Conservation (phyloP, 192 early-diverging fungal species). For the Coemansia pectinata region DNA sequence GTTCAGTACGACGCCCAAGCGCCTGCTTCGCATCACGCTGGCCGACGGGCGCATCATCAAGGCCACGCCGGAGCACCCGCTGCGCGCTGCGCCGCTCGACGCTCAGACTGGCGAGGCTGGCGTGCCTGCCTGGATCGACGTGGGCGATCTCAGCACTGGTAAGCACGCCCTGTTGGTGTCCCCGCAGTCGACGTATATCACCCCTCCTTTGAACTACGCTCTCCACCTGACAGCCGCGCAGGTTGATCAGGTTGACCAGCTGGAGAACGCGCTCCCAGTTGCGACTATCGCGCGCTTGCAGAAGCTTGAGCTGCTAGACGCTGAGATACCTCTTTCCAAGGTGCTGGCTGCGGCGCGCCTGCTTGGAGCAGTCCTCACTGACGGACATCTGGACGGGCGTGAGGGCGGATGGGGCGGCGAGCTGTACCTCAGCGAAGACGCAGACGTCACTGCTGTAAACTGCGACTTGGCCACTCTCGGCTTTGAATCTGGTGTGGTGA, state of each 20-base stretch:
- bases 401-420: not conserved
- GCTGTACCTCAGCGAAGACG: conserved; percentile 18
- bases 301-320: conserved; percentile 13
- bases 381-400: not conserved
- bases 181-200: conserved; percentile 17
- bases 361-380: conserved; percentile 10
- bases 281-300: conserved; percentile 8
- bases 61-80: conserved; percentile 31
- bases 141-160: conserved; percentile 17
- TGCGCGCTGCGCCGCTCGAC: conserved; percentile 26
- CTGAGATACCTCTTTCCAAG: conserved; percentile 21
- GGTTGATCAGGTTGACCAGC: not conserved
- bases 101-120: conserved; percentile 11
- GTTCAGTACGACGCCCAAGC: conserved; percentile 25
- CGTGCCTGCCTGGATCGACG: conserved; percentile 19
- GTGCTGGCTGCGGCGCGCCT: conserved; percentile 20
- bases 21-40: conserved; percentile 29
- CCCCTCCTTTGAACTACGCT: conserved; percentile 9
- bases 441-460: conserved; percentile 21
- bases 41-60: conserved; percentile 28
- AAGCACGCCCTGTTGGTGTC: conserved; percentile 25
- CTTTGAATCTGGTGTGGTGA: not conserved
- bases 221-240: conserved; percentile 2
- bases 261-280: not conserved
- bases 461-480: conserved; percentile 22